These are phyloP conservation scores for Lojkania enalia DNA, from an alignment of 2,329 filamentous ascomycete species.

Conservation along the genomic window DNA sequence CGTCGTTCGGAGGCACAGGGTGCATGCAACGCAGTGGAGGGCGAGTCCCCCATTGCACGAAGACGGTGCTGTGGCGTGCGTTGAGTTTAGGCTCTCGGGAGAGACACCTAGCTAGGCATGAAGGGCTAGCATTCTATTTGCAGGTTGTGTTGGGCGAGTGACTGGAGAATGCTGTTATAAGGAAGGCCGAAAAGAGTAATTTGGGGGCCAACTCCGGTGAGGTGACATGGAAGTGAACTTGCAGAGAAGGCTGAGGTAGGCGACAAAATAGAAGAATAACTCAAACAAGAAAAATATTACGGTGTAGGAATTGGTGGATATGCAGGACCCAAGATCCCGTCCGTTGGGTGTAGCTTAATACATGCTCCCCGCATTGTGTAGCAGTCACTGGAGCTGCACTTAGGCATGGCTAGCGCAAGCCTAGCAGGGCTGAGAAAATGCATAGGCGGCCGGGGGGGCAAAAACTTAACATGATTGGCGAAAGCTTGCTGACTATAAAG, in stretches of 20 bases:
- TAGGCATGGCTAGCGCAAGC: slow-evolving; percentile 17
- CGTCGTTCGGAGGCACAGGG: slow-evolving; percentile 3
- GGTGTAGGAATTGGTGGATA: background rate
- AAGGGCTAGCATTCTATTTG: slow-evolving; percentile 9
- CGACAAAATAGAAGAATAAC: slow-evolving; percentile 1
- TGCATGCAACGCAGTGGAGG: background rate
- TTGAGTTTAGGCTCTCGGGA: slow-evolving; percentile 13
- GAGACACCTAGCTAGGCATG: slow-evolving; percentile 13
- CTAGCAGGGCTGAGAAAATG: slow-evolving; percentile 13
- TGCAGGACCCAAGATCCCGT: slow-evolving; percentile 9
- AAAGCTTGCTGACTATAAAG: slow-evolving; percentile 15
- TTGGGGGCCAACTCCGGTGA: slow-evolving; percentile 25
- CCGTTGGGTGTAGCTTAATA: slow-evolving; percentile 15
- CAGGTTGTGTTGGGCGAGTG: slow-evolving; percentile 8
- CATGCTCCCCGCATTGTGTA: slow-evolving; percentile 14
- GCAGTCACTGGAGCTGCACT: slow-evolving; percentile 14
- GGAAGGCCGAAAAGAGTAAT: slow-evolving; percentile 13
- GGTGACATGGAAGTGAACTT: slow-evolving; percentile 3
- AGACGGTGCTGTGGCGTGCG: slow-evolving; percentile 20
- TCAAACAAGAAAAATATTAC: slow-evolving; percentile 2
- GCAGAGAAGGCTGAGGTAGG: background rate
- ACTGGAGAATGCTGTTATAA: slow-evolving; percentile 4
- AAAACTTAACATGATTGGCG: slow-evolving; percentile 15
- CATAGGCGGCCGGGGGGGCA: slow-evolving; percentile 16
- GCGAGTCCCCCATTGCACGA: slow-evolving; percentile 12